Evolutionary conservation across 1,139 yeast genomes (phyloP).

Genomic region (Saccharomyces hybrid): DNA sequence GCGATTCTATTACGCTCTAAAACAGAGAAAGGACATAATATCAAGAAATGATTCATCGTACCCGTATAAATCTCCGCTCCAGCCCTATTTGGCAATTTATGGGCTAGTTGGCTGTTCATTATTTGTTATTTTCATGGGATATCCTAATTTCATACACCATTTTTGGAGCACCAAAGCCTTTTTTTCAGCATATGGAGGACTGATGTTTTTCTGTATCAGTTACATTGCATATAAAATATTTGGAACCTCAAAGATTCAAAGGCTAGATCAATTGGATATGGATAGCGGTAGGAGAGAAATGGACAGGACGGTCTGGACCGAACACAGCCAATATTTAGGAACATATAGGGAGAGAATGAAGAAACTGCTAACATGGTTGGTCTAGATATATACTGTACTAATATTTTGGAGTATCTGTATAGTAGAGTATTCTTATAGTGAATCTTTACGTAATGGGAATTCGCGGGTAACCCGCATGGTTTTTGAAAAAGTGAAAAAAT

Average conservation of each 20-base stretch:
- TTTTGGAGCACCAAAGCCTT: slow-evolving; percentile 61
- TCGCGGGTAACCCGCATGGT: background rate
- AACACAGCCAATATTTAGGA: slow-evolving; percentile 27
- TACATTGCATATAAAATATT: slow-evolving; percentile 51
- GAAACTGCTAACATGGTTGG: slow-evolving; percentile 21
- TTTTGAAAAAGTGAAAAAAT: background rate
- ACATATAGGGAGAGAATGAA: slow-evolving; percentile 29
- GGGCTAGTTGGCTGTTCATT: slow-evolving; percentile 48
- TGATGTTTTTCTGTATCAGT: slow-evolving; percentile 47
- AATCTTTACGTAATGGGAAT: background rate
- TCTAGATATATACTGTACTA: slow-evolving; percentile 4
- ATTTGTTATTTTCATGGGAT: slow-evolving; percentile 61
- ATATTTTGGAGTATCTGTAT: background rate
- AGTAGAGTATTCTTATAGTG: background rate
- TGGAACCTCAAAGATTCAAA: slow-evolving; percentile 46
- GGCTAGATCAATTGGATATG: slow-evolving; percentile 63
- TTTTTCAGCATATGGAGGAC: slow-evolving; percentile 62
- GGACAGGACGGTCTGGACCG: slow-evolving; percentile 47
- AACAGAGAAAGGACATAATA: slow-evolving; percentile 56
- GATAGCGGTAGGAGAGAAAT: slow-evolving; percentile 74
- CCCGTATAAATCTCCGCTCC: slow-evolving; percentile 70
- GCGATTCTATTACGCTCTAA: slow-evolving; percentile 63
- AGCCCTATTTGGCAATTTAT: slow-evolving; percentile 65
- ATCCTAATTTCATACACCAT: slow-evolving; percentile 53
- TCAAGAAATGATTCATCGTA: slow-evolving; percentile 55